Conservation (phyloP, 1,284 basidiomycete genomes). For the Sparassis latifolia region DNA sequence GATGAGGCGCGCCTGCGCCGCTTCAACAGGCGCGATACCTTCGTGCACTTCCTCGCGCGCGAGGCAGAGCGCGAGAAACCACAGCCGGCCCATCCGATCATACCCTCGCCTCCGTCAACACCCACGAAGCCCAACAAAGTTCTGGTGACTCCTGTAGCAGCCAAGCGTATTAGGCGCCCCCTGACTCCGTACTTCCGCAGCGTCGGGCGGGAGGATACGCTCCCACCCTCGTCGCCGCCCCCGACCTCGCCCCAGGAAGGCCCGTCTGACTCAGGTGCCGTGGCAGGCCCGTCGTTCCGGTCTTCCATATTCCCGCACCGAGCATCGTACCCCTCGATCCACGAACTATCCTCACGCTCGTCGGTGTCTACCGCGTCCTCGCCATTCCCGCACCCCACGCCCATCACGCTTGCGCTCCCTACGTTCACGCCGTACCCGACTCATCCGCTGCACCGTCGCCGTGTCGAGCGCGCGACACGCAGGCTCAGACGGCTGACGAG, state of each 20-base stretch:
- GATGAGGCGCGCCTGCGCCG: constrained; percentile 12
- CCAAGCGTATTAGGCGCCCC: too few species aligned
- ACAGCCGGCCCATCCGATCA: constrained; percentile 6
- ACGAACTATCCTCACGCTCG: constrained; percentile 1
- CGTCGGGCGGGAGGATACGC: too few species aligned
- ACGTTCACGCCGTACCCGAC: constrained; percentile 22
- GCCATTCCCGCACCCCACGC: background rate
- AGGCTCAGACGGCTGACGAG: constrained; percentile 22
- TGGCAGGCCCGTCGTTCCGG: background rate
- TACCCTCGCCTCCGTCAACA: constrained; percentile 3
- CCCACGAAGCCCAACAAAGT: background rate
- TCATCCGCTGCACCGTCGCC: constrained; percentile 18
- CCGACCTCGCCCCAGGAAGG: background rate
- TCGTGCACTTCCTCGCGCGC: constrained; percentile 23
- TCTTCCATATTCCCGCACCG: background rate
- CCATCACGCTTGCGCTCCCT: constrained; percentile 13
- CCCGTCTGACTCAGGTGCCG: background rate
- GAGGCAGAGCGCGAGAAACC: constrained; percentile 18
- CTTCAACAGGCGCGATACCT: constrained; percentile 25
- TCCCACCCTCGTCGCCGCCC: background rate
- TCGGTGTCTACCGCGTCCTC: background rate
- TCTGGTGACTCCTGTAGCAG: too few species aligned
- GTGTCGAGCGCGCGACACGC: constrained; percentile 21
- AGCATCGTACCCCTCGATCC: background rate
- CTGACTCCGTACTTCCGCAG: too few species aligned